A percentile compares a stretch with the other conserved stretches of the same genome.
Evolutionary conservation across 2,329 filamentous ascomycete species (phyloP).

Genomic region (Colletotrichum sp.): DNA sequence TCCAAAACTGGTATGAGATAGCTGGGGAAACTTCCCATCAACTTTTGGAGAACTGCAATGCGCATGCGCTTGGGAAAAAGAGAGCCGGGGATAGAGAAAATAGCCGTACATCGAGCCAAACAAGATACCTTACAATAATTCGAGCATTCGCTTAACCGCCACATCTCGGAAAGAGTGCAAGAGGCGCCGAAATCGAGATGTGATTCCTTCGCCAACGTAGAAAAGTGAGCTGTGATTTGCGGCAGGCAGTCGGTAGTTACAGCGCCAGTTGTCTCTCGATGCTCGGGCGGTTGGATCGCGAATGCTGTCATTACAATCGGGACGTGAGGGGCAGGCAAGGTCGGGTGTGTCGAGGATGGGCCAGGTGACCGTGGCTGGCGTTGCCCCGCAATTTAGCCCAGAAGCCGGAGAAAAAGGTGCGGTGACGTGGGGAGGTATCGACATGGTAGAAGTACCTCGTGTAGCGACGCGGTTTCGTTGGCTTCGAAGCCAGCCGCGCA

Average conservation of each 20-base stretch:
- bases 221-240: neutral
- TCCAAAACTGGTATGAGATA: neutral
- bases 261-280: neutral
- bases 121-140: neutral
- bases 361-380: constrained; percentile 13
- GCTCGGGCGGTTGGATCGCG: constrained; percentile 1
- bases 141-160: neutral
- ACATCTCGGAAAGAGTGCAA: neutral
- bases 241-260: neutral
- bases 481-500: neutral
- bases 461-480: neutral
- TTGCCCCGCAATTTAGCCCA: constrained; percentile 17
- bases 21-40: neutral
- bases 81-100: neutral
- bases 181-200: neutral
- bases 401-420: constrained; percentile 18
- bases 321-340: constrained; percentile 10
- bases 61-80: neutral
- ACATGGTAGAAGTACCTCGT: constrained; percentile 12
- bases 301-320: constrained; percentile 1
- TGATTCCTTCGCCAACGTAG: neutral
- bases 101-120: neutral
- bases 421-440: constrained; percentile 12
- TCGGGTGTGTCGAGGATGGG: neutral
- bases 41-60: neutral